Percentiles rank a stretch among this genome's conserved stretches.
These are phyloP conservation scores for Oxytropis ochrocephala DNA, from an alignment of 306 rosid species.

Conservation along the genomic window DNA sequence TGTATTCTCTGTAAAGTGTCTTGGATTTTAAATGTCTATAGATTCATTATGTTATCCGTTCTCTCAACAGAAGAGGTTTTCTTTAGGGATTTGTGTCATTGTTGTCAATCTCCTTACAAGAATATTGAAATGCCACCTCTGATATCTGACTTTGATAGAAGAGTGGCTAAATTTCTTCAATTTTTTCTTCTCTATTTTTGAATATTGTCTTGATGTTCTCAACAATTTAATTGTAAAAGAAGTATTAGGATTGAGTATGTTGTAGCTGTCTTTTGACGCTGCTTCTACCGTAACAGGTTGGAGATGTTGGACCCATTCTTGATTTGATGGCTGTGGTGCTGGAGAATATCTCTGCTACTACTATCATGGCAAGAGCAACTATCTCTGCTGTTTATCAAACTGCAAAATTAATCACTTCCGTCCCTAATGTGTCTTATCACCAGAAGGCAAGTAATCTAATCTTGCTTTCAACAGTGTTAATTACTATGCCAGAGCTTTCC, in stretches of 20 bases:
- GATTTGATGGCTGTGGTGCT: conserved; percentile 85
- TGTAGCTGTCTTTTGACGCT: conserved; percentile 6
- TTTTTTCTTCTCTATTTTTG: neutral
- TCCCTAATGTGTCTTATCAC: conserved; percentile 73
- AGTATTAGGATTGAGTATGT: conserved; percentile 12
- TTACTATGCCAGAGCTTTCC: too few species aligned
- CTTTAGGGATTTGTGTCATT: neutral
- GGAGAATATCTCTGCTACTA: conserved; percentile 57
- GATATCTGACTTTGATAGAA: neutral
- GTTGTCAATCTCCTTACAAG: neutral
- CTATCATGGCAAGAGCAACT: conserved; percentile 67
- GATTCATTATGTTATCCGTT: conserved; percentile 2
- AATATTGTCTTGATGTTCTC: neutral
- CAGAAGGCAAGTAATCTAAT: conserved; percentile 55
- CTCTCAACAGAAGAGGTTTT: neutral
- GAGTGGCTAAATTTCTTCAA: conserved; percentile 8
- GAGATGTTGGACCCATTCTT: conserved; percentile 88
- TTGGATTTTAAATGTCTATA: neutral
- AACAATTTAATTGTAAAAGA: neutral
- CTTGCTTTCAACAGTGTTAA: too few species aligned
- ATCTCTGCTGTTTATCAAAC: conserved; percentile 74
- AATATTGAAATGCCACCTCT: conserved; percentile 9
- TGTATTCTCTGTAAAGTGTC: neutral
- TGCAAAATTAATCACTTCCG: conserved; percentile 58
- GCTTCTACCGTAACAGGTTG: conserved; percentile 49